Conservation (phyloP, 441 rosid genomes). For the Syzygium syzygioides region DNA sequence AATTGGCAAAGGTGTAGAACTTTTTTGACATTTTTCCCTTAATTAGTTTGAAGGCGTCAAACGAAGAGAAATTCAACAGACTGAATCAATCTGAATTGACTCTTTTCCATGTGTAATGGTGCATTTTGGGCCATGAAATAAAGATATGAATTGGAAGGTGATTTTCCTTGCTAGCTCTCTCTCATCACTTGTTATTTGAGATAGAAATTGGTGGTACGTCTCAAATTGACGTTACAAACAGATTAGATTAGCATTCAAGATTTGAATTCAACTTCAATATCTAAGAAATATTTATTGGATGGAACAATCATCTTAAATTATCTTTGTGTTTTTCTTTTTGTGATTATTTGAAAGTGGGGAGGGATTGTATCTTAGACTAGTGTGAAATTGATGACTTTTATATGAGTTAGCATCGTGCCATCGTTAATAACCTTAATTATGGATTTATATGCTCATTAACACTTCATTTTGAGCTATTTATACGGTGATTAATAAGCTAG, state of each 20-base stretch:
- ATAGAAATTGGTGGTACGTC: not conserved
- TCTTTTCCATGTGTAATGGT: not conserved
- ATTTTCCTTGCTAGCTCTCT: not conserved
- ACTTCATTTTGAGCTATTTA: not conserved
- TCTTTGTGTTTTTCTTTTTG: not conserved
- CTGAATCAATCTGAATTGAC: not conserved
- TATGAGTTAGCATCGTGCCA: rapidly evolving
- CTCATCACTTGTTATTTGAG: not conserved
- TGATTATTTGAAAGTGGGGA: not conserved
- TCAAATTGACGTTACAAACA: not conserved
- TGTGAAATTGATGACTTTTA: not conserved
- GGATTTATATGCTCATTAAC: not conserved
- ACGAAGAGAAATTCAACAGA: not conserved
- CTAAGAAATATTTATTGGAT: not conserved
- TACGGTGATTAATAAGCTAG: not conserved
- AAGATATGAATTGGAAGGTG: not conserved
- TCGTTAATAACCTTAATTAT: not conserved
- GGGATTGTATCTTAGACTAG: not conserved
- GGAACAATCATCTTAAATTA: not conserved
- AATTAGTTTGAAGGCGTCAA: not conserved
- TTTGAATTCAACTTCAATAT: not conserved
- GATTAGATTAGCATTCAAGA: not conserved
- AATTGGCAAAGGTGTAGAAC: no score
- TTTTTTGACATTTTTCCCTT: not conserved
- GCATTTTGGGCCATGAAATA: not conserved